Evolutionary conservation across 768 basidiomycete species (phyloP).

Genomic region (Mycena vitilis): DNA sequence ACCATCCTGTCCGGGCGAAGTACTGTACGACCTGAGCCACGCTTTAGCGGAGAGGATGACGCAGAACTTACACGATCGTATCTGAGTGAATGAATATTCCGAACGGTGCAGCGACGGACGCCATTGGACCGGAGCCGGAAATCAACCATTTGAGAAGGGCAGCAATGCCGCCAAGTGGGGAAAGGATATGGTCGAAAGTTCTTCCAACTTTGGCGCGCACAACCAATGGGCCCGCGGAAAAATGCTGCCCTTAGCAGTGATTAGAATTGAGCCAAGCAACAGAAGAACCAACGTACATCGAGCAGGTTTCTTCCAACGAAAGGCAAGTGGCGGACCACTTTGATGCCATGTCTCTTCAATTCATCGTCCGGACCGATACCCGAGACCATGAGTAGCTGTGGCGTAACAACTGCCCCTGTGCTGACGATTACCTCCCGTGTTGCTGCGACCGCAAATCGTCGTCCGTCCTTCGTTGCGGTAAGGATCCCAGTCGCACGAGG

Average conservation of each 20-base stretch:
- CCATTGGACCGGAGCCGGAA: conserved; percentile 19
- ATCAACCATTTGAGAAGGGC: conserved; percentile 24
- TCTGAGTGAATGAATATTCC: conserved; percentile 28
- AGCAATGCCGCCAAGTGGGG: conserved; percentile 14
- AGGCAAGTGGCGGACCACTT: conserved; percentile 36
- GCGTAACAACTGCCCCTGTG: conserved; percentile 38
- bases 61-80: conserved; percentile 20
- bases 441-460: conserved; percentile 51
- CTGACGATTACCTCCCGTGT: conserved; percentile 62
- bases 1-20: not conserved
- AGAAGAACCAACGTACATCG: conserved; percentile 26
- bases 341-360: conserved; percentile 34
- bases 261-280: no score
- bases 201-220: conserved; percentile 26
- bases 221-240: conserved; percentile 19
- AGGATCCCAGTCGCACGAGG: conserved; percentile 32
- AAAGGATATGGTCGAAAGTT: conserved; percentile 28
- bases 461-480: conserved; percentile 19
- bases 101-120: conserved; percentile 19
- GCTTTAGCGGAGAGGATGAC: not conserved
- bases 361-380: conserved; percentile 42
- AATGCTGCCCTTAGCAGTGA: not conserved
- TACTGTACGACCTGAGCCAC: not conserved
- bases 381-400: conserved; percentile 41
- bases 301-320: conserved; percentile 41